Conservation (phyloP, 495 filamentous ascomycete genomes). For the Penicillium chermesinum region DNA sequence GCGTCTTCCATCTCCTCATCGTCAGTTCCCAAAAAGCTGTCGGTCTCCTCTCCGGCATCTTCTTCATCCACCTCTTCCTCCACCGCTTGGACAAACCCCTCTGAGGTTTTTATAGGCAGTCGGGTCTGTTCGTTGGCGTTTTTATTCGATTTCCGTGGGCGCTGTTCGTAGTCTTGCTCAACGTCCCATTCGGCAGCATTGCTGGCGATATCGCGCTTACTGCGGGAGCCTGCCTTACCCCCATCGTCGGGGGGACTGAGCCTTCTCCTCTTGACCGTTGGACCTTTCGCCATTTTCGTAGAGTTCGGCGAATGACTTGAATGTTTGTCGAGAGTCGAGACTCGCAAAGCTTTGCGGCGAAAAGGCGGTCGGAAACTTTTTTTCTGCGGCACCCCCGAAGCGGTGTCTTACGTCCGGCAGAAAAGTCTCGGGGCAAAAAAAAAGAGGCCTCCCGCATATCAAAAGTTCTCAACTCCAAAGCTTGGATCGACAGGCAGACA, state of each 20-base stretch:
- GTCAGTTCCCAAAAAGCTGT: constrained; percentile 49
- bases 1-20: constrained; percentile 38
- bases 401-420: background rate
- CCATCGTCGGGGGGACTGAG: constrained; percentile 48
- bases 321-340: constrained; percentile 19
- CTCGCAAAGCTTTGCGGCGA: constrained; percentile 15
- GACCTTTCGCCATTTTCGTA: constrained; percentile 43
- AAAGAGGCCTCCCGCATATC: background rate
- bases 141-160: constrained; percentile 64
- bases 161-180: constrained; percentile 85
- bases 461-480: background rate
- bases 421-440: background rate
- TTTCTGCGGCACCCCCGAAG: constrained; percentile 13
- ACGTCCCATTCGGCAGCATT: constrained; percentile 67
- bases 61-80: constrained; percentile 19
- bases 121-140: constrained; percentile 67
- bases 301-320: constrained; percentile 2
- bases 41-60: constrained; percentile 40
- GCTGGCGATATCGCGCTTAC: constrained; percentile 33
- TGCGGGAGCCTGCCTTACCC: constrained; percentile 29
- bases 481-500: background rate
- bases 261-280: constrained; percentile 49
- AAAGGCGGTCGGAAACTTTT: constrained; percentile 17
- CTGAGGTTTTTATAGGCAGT: constrained; percentile 77
- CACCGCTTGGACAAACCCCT: constrained; percentile 63